Evolutionary conservation across 140 eudicot genomes (phyloP), one percentile per base, ranked within the genome.

Genomic region (Oenanthe javanica): DNA sequence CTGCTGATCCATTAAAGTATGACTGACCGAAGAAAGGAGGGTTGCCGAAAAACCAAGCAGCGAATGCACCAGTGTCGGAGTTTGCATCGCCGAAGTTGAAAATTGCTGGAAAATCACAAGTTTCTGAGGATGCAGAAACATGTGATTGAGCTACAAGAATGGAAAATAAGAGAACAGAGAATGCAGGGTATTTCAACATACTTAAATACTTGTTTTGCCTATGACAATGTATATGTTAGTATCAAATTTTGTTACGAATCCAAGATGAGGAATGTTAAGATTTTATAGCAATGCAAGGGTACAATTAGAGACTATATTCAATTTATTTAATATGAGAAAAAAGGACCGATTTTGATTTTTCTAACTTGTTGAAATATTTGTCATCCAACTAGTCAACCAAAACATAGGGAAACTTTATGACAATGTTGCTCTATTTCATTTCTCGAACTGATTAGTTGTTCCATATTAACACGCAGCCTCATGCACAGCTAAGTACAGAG

Each of bases 11-110:
- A 25, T 11, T 11, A 13, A 66, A 66, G 72, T 0, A 66, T 7
- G 72, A 66, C 9, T 71, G 76, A 18, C 76, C 77, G 4, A 42
- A 73, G 13, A 73, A 73, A 7, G 77, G 77, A 3, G 77, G 40
- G 1, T 48, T 2, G 13, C 31, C 54, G n/a, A 18, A 25, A 45
- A 73, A 73, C 31, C 23, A 12, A 6, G 77, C 77, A 19, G 55
- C 12, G 4, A 40, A 73, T 21, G 77, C n/a, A 19, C 77, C 77
- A 3, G 77, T 73, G 54, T 73, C 77, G 27, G 77, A 73, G 49
- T 73, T 73, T 21, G 18, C 77, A 45, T 73, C 77, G 0, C 77
- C 77, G 15, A 73, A 73, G 38, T 73, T 73, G 18, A 73, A 73
- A 9, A 73, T 73, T 16, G 77, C 77, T 3, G 77, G 77, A 21